Evolutionary conservation across 805 yeast genomes (phyloP), one percentile per base, ranked within the genome.

Genomic region (Zygosaccharomyces rouxii): DNA sequence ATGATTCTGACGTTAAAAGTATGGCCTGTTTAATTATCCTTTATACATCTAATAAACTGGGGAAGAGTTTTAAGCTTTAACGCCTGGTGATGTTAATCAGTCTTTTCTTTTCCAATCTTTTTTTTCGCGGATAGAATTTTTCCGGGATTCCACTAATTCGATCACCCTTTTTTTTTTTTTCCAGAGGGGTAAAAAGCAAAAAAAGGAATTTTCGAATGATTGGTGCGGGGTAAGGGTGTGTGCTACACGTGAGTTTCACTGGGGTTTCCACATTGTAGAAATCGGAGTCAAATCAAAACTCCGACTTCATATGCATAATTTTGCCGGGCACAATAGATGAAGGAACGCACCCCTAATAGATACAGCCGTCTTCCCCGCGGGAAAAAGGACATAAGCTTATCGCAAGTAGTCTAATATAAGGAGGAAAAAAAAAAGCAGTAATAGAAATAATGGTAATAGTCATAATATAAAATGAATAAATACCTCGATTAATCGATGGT

Each of bases 41-140:
- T 29, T 41, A 41, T 41, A 41, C 25, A 11, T 10, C 14, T 33
- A 33, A 21, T 33, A 11, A 18, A 5, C 16, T 4, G 28, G 11
- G 21, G 14, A 13, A 7, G 16, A 19, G 14, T 18, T 7, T 2
- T 30, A n/a, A 7, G 21, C 7, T 23, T 29, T 21, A 10, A 29
- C 44, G 44, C 44, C 44, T 29, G 44, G 44, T 41, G 44, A 41
- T 41, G 44, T 25, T 25, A 25, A 25, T 13, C 37, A 10, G 18
- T 19, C 26, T 25, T 19, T 37, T 13, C 18, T 23, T 19, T 38
- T 39, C 23, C 23, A 9, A 7, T 31, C 9, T 37, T 26, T 22
- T 39, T 41, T 41, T 41, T 41, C 44, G 35, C 26, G 16, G 31
- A 11, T 18, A 6, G 37, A 18, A 29, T 16, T 19, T n/a, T 40